Evolutionary conservation across 2,329 filamentous ascomycete species (phyloP).

Genomic region (Pseudopithomyces maydicus): DNA sequence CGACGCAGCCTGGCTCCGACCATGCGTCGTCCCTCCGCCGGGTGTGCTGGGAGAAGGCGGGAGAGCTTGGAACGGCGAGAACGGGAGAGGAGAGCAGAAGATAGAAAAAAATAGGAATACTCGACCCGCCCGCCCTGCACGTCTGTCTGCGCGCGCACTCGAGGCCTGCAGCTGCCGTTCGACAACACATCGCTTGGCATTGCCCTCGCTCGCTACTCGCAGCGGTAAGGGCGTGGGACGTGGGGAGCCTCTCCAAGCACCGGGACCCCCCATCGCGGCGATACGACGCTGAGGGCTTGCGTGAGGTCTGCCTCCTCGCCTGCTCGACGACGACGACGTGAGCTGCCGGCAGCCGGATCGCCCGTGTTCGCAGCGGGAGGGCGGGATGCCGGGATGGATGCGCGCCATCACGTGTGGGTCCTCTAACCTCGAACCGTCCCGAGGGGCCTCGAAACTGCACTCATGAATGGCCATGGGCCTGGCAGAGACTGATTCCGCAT

Average conservation of each 20-base stretch:
- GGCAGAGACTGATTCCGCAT: neutral
- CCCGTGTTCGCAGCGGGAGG: neutral
- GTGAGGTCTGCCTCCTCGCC: neutral
- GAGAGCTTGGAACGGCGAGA: no score
- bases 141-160: neutral
- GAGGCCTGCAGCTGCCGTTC: neutral
- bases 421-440: neutral
- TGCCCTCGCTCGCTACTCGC: neutral
- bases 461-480: neutral
- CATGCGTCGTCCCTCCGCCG: conserved; percentile 20
- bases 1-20: conserved; percentile 16
- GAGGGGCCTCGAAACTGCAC: no score
- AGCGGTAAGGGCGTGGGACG: neutral
- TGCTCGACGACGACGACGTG: neutral
- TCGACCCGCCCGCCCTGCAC: neutral
- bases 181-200: conserved; percentile 6
- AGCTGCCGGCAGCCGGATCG: neutral
- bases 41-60: no score
- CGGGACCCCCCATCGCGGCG: neutral
- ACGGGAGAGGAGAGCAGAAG: neutral
- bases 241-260: no score
- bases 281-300: neutral
- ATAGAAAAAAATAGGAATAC: neutral
- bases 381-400: neutral
- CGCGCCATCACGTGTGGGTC: conserved; percentile 6